phyloP scores from a whole-genome alignment of 2,329 filamentous ascomycete species.

The Colletotrichum sp. region DNA sequence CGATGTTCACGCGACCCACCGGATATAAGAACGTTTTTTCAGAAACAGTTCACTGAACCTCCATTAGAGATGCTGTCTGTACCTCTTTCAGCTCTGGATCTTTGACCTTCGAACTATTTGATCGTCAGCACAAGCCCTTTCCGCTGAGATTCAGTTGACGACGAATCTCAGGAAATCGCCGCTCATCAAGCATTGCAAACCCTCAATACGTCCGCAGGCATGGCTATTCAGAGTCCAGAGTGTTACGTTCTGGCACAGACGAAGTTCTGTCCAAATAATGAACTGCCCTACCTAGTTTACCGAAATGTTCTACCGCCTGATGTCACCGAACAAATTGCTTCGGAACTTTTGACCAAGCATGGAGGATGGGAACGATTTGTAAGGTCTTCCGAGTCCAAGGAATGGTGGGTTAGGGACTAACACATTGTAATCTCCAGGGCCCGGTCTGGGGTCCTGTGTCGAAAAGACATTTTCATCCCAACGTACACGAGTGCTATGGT shows the following conservation, averaged over 20 bases:
- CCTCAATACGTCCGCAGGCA: not conserved
- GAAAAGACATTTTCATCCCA: not conserved
- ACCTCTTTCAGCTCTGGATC: fast-evolving
- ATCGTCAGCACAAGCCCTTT: fast-evolving
- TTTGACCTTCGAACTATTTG: fast-evolving
- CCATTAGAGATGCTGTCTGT: not conserved
- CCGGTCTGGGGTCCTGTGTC: not conserved
- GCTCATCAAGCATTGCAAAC: not conserved
- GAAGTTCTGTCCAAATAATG: not conserved
- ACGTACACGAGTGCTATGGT: not conserved
- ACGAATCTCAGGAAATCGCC: not conserved
- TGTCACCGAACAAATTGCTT: not conserved
- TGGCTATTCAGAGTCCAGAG: not conserved
- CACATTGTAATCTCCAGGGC: fast-evolving
- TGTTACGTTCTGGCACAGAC: not conserved
- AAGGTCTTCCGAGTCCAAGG: not conserved
- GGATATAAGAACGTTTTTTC: not conserved
- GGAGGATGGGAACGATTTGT: not conserved
- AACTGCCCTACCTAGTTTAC: not conserved
- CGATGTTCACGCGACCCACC: not conserved
- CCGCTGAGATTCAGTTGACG: not conserved
- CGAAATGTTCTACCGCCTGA: not conserved
- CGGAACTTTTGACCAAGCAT: not conserved
- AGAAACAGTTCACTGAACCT: not conserved
- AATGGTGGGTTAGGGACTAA: not conserved